Conservation (phyloP, 805 yeast species). For the Komagataella kurtzmanii region DNA sequence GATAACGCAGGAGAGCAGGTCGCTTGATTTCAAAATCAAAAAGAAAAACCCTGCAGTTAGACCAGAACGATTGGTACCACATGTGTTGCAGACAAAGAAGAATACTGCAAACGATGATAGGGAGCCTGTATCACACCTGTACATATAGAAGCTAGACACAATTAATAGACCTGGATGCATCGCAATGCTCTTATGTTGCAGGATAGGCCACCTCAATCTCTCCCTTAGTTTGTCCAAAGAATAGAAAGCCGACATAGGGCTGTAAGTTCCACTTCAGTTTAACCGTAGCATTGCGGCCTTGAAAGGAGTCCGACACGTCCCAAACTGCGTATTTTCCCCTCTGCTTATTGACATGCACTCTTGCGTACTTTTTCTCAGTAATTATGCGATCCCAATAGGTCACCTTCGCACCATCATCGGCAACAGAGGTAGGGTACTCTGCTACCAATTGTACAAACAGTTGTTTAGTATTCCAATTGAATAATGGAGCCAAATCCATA, state of each 20-base stretch:
- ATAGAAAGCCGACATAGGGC: conserved; percentile 75
- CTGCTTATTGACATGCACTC: conserved; percentile 32
- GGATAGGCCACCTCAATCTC: conserved; percentile 11
- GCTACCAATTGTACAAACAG: conserved; percentile 87
- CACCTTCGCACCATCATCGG: conserved; percentile 34
- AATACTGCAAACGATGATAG: background rate
- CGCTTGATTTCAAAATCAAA: no score
- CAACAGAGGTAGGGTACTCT: conserved; percentile 32
- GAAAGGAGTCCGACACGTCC: conserved; percentile 58
- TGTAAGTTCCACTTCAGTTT: conserved; percentile 84
- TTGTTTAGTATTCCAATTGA: conserved; percentile 96
- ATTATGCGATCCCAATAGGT: conserved; percentile 90
- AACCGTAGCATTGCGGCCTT: conserved; percentile 52
- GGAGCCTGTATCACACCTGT: background rate
- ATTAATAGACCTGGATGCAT: background rate
- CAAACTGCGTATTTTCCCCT: conserved; percentile 76
- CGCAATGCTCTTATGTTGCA: background rate
- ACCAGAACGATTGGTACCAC: background rate
- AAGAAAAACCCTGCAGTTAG: background rate
- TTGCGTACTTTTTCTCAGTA: conserved; percentile 41
- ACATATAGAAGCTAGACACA: background rate
- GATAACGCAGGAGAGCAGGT: background rate
- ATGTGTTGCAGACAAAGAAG: background rate
- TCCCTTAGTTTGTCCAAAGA: conserved; percentile 43
- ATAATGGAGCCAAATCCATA: conserved; percentile 62